Evolutionary conservation across 768 basidiomycete species (phyloP).

Genomic region (Termitomyces sp.): DNA sequence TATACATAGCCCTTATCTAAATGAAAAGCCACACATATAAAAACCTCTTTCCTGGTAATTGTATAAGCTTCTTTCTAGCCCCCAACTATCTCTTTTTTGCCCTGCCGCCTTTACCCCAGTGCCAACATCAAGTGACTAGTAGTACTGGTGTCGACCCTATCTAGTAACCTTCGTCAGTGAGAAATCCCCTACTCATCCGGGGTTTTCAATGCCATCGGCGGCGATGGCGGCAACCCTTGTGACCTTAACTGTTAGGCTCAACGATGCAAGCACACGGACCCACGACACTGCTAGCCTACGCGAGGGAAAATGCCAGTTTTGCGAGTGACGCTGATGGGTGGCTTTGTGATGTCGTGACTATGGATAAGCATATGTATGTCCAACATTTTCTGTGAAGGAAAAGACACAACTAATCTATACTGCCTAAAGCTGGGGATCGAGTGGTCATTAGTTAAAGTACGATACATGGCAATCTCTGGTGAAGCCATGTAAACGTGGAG

Average conservation of each 20-base stretch:
- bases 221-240: background rate
- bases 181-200: background rate
- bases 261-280: conserved; percentile 1
- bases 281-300: background rate
- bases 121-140: background rate
- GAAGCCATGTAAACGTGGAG: background rate
- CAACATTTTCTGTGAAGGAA: background rate
- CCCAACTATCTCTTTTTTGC: background rate
- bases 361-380: background rate
- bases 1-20: background rate
- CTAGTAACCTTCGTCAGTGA: background rate
- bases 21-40: background rate
- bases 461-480: background rate
- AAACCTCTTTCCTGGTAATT: background rate
- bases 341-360: background rate
- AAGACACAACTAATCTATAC: background rate
- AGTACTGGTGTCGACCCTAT: background rate
- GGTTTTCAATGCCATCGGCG: background rate
- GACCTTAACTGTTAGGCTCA: background rate
- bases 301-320: background rate
- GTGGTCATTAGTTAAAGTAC: background rate
- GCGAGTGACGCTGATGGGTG: background rate
- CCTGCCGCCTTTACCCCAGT: background rate
- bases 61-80: background rate
- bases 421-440: background rate